phyloP scores from a whole-genome alignment of 1,284 basidiomycete genomes.

The Cutaneotrichosporon cutaneum region DNA sequence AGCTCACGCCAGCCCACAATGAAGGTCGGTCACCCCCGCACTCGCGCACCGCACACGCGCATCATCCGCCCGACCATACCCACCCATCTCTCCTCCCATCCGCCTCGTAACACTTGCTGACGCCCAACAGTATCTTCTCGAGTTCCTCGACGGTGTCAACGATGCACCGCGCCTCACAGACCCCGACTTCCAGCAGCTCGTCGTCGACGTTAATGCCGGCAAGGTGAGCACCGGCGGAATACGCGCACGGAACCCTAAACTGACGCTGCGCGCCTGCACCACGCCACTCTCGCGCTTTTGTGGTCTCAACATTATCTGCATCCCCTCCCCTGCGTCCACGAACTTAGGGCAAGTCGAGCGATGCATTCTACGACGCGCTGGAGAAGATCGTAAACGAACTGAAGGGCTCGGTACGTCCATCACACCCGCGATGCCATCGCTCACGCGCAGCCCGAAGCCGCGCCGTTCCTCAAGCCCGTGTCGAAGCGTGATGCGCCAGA shows the following conservation, averaged over 20 bases:
- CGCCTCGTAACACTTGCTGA: slow-evolving; percentile 18
- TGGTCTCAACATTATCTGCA: not conserved
- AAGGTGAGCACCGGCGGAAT: slow-evolving; percentile 41
- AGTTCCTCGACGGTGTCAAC: slow-evolving; percentile 50
- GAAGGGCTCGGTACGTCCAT: slow-evolving; percentile 65
- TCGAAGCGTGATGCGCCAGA: slow-evolving; percentile 81
- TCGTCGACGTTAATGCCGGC: slow-evolving; percentile 51
- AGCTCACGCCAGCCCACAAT: slow-evolving; percentile 23
- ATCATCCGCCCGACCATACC: not conserved
- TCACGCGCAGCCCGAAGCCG: slow-evolving; percentile 68
- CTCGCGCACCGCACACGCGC: not conserved
- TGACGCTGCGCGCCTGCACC: slow-evolving; percentile 9
- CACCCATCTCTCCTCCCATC: not conserved
- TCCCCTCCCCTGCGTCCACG: not conserved
- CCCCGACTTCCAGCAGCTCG: slow-evolving; percentile 51
- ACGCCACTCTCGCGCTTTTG: not conserved
- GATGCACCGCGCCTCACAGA: slow-evolving; percentile 50
- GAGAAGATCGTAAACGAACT: slow-evolving; percentile 83
- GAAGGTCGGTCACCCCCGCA: slow-evolving; percentile 39
- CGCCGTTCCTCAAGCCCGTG: slow-evolving; percentile 85
- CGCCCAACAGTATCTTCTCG: slow-evolving; percentile 52
- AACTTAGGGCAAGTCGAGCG: slow-evolving; percentile 61
- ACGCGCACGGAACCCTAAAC: slow-evolving; percentile 6
- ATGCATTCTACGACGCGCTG: slow-evolving; percentile 85
- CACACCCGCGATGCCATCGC: not conserved